Conservation (phyloP, 176 grass and related monocot genomes). For the Hsuehochloa calcarea region DNA sequence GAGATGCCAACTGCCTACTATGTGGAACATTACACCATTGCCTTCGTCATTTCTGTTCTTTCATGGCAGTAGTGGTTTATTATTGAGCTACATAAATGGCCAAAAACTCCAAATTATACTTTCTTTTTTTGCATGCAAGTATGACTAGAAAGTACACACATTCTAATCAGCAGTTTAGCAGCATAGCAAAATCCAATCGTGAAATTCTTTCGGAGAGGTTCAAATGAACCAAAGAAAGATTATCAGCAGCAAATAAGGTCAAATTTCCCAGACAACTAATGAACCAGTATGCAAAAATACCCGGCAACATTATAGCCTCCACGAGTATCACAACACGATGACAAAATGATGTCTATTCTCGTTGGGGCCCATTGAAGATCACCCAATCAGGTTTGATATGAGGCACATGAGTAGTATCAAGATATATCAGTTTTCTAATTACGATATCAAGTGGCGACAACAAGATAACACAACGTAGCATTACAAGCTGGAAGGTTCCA, state of each 20-base stretch:
- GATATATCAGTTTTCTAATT: neutral
- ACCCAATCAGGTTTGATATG: slow-evolving; percentile 18
- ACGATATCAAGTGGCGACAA: neutral
- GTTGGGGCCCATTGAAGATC: neutral
- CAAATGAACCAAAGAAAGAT: neutral
- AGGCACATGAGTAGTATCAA: neutral
- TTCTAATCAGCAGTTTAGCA: neutral
- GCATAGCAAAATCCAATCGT: neutral
- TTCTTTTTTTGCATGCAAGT: neutral
- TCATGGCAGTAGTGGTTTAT: neutral
- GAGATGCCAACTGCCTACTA: slow-evolving; percentile 9
- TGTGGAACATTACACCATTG: neutral
- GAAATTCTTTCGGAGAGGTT: neutral
- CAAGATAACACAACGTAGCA: neutral
- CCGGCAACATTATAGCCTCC: neutral
- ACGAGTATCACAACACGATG: slow-evolving; percentile 10
- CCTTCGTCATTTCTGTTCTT: neutral
- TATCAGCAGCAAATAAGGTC: neutral
- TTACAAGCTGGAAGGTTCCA: slow-evolving; percentile 32
- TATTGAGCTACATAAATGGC: neutral
- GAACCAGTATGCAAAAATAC: neutral
- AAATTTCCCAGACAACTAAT: neutral
- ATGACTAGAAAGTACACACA: neutral
- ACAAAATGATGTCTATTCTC: neutral
- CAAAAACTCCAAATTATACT: neutral